Base-by-base conservation (phyloP, 306 rosid species). In the Benincasa hispida region DNA sequence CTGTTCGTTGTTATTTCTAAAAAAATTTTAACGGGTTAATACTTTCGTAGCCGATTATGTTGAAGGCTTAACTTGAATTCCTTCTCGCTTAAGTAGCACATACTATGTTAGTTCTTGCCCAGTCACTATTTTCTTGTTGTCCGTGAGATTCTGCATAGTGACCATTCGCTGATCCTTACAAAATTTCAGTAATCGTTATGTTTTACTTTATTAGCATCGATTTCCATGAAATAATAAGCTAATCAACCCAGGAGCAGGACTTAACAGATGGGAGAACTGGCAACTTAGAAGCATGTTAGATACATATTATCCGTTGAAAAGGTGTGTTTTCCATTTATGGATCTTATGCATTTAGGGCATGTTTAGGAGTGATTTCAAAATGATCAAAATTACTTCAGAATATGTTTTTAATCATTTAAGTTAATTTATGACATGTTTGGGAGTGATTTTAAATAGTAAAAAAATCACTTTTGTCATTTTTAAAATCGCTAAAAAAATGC, bases 241-340 rank as follows among this genome's bases (percentile, higher is more conserved):
- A 69, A 69, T 15, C 8, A 24, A 7, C 41, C 11, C 50, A 59
- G 45, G n/a, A n/a, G n/a, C n/a, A n/a, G n/a, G n/a, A n/a, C 15
- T 81, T 59, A 45, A 32, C 81, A 84, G 89, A 93, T 93, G 94
- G 96, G 78, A 60, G 91, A 88, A 68, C 83, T 91, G 56, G 97
- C 82, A 18, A 34, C 91, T 67, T 90, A 82, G 68, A 91, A 93
- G 72, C 94, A 90, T 79, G 98, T 82, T 62, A 74, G 76, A 30
- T 93, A 87, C 76, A 88, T 91, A 51, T 61, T 90, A 67, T 89
- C 94, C 0, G 84, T 87, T 42, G 94, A 88, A 84, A 87, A 91
- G 97, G 97, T 89, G 3, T 17, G 80, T 37, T 73, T 82, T 70
- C 37, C 42, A 35, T 30, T 68, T 30, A 63, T 73, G 6, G 18